These are phyloP conservation scores for Trametes cinnabarina DNA, from an alignment of 768 basidiomycete species.

Conservation along the genomic window DNA sequence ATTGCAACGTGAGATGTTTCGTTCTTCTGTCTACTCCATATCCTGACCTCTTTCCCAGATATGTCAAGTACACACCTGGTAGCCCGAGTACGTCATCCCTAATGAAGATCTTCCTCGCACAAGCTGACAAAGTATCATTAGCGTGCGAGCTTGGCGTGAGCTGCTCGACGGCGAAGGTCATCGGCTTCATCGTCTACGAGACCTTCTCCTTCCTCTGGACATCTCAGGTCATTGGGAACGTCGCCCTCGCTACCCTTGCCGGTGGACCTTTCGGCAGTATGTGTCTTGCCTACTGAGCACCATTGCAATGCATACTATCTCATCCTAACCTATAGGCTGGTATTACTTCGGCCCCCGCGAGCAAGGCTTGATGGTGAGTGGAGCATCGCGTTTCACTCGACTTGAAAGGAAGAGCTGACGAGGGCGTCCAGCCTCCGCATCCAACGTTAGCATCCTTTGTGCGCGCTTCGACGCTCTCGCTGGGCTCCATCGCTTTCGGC, in stretches of 20 bases:
- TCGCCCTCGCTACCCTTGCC: constrained; percentile 74
- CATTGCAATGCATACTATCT: constrained; percentile 21
- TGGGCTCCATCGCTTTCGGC: constrained; percentile 85
- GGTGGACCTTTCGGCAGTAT: constrained; percentile 69
- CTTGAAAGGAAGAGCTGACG: neutral
- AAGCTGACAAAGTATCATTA: constrained; percentile 20
- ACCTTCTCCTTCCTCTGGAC: constrained; percentile 87
- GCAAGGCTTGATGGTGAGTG: constrained; percentile 58
- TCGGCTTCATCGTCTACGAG: constrained; percentile 74
- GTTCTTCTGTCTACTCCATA: neutral
- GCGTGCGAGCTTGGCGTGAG: constrained; percentile 48
- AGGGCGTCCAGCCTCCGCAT: constrained; percentile 52
- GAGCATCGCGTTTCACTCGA: neutral
- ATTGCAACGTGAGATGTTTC: constrained; percentile 59
- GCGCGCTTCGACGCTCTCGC: constrained; percentile 72
- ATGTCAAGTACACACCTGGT: constrained; percentile 75
- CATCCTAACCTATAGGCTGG: constrained; percentile 42
- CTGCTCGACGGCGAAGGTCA: constrained; percentile 74
- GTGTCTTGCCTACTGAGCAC: constrained; percentile 1
- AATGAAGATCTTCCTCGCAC: neutral
- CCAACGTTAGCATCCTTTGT: constrained; percentile 69
- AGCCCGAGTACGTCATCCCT: constrained; percentile 51
- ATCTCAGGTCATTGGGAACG: constrained; percentile 77
- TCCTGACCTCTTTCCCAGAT: constrained; percentile 26
- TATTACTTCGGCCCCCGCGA: constrained; percentile 82